These are phyloP conservation scores for Asterophora parasitica DNA, from an alignment of 768 basidiomycete species.

Conservation along the genomic window DNA sequence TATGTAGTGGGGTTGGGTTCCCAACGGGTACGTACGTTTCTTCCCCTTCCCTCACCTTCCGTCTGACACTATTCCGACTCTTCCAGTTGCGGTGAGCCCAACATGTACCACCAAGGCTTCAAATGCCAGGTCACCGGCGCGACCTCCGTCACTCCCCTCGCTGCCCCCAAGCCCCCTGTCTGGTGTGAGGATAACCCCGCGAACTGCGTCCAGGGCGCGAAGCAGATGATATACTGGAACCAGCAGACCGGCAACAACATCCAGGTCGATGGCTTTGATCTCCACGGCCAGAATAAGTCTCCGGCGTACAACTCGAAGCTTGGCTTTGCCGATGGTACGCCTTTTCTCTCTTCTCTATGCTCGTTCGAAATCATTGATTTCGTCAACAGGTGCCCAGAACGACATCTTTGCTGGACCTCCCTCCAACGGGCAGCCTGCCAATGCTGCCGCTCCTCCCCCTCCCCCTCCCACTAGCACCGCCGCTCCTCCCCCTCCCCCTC, in stretches of 20 bases:
- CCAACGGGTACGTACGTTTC: conserved; percentile 37
- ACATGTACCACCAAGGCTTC: conserved; percentile 46
- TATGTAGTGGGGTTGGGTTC: conserved; percentile 46
- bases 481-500: too few species aligned
- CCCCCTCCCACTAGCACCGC: too few species aligned
- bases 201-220: conserved; percentile 42
- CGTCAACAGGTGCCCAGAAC: conserved; percentile 34
- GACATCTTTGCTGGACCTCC: conserved; percentile 33
- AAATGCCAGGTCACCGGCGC: conserved; percentile 44
- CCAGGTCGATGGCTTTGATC: conserved; percentile 35
- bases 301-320: conserved; percentile 47
- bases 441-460: too few species aligned
- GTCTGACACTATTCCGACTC: too few species aligned
- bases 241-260: conserved; percentile 47
- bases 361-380: background rate
- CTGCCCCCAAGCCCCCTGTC: conserved; percentile 37
- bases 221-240: conserved; percentile 56
- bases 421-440: background rate
- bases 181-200: conserved; percentile 47
- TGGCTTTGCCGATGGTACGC: conserved; percentile 43
- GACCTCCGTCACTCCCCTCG: conserved; percentile 34
- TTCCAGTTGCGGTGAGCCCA: conserved; percentile 45
- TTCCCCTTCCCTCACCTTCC: too few species aligned
- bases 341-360: conserved; percentile 4
- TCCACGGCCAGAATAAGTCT: conserved; percentile 31